These are phyloP conservation scores for Emmonsia crescens DNA, from an alignment of 2,329 filamentous ascomycete genomes.

Conservation along the genomic window DNA sequence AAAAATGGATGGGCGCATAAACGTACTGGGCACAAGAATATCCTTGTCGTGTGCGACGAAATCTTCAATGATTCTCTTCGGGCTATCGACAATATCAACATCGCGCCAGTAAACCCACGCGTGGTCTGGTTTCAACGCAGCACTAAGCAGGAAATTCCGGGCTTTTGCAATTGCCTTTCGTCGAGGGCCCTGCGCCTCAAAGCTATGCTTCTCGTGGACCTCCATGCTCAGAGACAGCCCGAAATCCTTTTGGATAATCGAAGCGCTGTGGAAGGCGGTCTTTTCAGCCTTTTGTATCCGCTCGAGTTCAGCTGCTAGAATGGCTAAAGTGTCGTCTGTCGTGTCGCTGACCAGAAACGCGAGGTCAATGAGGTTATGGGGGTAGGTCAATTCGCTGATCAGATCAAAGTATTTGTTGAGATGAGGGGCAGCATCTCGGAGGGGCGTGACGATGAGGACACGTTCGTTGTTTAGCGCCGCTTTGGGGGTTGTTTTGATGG, in stretches of 20 bases:
- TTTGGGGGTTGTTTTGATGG: constrained; percentile 67
- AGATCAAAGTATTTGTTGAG: constrained; percentile 90
- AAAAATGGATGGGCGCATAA: not conserved
- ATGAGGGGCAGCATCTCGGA: constrained; percentile 77
- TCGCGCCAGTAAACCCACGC: constrained; percentile 99
- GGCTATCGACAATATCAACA: constrained; percentile 89
- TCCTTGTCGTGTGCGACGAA: constrained; percentile 91
- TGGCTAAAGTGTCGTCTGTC: constrained; percentile 80
- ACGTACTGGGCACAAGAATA: constrained; percentile 85
- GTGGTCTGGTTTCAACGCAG: constrained; percentile 82
- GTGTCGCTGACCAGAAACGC: constrained; percentile 91
- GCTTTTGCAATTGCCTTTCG: constrained; percentile 84
- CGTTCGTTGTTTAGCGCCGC: constrained; percentile 73
- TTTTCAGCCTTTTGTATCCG: constrained; percentile 64
- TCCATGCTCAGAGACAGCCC: constrained; percentile 60
- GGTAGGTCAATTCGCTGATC: constrained; percentile 78
- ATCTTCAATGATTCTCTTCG: constrained; percentile 79
- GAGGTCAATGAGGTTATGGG: constrained; percentile 88
- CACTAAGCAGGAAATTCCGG: constrained; percentile 78
- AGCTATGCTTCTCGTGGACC: constrained; percentile 74
- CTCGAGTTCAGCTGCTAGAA: constrained; percentile 73
- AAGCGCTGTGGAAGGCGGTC: constrained; percentile 73
- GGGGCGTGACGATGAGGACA: constrained; percentile 80
- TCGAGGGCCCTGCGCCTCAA: constrained; percentile 76
- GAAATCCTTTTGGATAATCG: constrained; percentile 88